Conservation (phyloP, 495 filamentous ascomycete species). For the Penicillium paxilli region DNA sequence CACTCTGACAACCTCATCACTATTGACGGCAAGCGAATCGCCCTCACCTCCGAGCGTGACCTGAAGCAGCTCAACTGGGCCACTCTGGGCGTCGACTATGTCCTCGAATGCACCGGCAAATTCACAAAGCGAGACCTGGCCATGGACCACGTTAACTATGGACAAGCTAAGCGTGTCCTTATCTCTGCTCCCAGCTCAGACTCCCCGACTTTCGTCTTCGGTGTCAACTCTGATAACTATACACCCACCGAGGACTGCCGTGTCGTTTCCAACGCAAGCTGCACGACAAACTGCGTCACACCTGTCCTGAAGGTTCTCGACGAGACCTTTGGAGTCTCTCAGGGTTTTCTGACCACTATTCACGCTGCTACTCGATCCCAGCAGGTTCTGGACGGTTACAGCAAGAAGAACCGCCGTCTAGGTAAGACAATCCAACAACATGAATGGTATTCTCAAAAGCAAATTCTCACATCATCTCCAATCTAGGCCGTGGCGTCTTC, state of each 20-base stretch:
- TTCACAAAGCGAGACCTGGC: slow-evolving; percentile 37
- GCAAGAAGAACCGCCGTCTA: slow-evolving; percentile 38
- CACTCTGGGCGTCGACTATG: slow-evolving; percentile 31
- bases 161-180: slow-evolving; percentile 34
- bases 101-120: slow-evolving; percentile 38
- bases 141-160: slow-evolving; percentile 30
- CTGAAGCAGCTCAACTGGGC: slow-evolving; percentile 36
- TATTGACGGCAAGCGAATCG: slow-evolving; percentile 25
- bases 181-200: slow-evolving; percentile 39
- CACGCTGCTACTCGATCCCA: slow-evolving; percentile 38
- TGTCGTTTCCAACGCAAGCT: slow-evolving; percentile 36
- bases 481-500: slow-evolving; percentile 33
- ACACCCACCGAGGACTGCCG: slow-evolving; percentile 22
- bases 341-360: slow-evolving; percentile 36
- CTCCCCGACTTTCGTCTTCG: slow-evolving; percentile 35
- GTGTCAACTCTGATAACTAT: slow-evolving; percentile 34
- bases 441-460: background rate
- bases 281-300: slow-evolving; percentile 38
- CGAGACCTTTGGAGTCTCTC: slow-evolving; percentile 28
- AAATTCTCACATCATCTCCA: background rate
- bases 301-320: slow-evolving; percentile 36
- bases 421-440: slow-evolving; percentile 12
- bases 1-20: slow-evolving; percentile 29
- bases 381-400: slow-evolving; percentile 39
- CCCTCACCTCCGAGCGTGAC: slow-evolving; percentile 36